These are phyloP conservation scores for Cardamine occulta DNA, from an alignment of 345 rosid species.

Conservation along the genomic window DNA sequence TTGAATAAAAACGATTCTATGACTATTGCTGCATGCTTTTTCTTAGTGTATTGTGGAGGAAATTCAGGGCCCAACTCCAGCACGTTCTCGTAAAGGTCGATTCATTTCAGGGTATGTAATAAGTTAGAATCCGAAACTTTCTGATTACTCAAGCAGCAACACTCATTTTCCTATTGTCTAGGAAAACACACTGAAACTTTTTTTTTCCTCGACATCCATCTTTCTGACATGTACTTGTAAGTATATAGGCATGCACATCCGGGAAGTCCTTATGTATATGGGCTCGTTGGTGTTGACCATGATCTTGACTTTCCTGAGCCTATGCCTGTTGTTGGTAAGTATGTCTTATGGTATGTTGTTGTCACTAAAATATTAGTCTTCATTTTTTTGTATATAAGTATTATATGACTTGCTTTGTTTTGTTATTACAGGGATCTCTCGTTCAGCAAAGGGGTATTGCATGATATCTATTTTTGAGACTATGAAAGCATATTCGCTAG, in stretches of 20 bases:
- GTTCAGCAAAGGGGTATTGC: slow-evolving; percentile 91
- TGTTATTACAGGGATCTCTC: slow-evolving; percentile 71
- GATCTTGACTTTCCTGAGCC: slow-evolving; percentile 99
- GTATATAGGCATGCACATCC: slow-evolving; percentile 96
- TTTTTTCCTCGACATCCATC: background rate
- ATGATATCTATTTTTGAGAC: slow-evolving; percentile 77
- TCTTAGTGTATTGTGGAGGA: slow-evolving; percentile 96
- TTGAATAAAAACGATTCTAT: background rate
- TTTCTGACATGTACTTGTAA: slow-evolving; percentile 52
- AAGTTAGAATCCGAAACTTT: background rate
- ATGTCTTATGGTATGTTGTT: slow-evolving; percentile 3
- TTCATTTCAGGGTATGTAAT: slow-evolving; percentile 84
- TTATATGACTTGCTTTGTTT: slow-evolving; percentile 15
- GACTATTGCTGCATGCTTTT: background rate
- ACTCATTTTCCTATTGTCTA: background rate
- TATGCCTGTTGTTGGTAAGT: slow-evolving; percentile 92
- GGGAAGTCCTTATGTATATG: slow-evolving; percentile 98
- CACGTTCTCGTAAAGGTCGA: slow-evolving; percentile 92
- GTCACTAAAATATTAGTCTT: background rate
- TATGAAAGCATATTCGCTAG: slow-evolving; percentile 88
- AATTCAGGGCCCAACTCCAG: slow-evolving; percentile 94
- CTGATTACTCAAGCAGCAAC: slow-evolving; percentile 1
- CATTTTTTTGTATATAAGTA: background rate
- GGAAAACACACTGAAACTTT: background rate
- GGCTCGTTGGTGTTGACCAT: slow-evolving; percentile 94